These are phyloP conservation scores for Debaryomyces sp. DNA, from an alignment of 1,139 yeast genomes.

Conservation along the genomic window DNA sequence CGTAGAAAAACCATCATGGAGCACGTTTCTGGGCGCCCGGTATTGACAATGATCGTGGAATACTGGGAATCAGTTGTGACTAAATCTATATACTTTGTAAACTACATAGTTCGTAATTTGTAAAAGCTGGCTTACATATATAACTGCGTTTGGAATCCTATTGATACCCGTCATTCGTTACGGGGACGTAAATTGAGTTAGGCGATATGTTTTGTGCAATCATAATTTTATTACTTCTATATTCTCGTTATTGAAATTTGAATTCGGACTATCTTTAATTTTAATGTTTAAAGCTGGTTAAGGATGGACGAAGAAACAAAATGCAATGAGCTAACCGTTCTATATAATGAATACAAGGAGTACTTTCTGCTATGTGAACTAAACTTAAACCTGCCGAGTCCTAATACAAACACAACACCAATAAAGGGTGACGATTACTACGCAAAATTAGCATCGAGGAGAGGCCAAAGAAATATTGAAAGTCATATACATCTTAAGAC, in stretches of 20 bases:
- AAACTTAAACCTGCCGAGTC: background rate
- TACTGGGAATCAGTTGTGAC: conserved; percentile 62
- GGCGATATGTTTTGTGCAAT: background rate
- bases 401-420: background rate
- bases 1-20: conserved; percentile 48
- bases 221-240: background rate
- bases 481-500: conserved; percentile 22
- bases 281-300: background rate
- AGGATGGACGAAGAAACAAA: conserved; percentile 2
- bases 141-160: background rate
- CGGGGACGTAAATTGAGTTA: background rate
- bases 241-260: background rate
- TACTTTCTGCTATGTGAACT: conserved; percentile 30
- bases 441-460: background rate
- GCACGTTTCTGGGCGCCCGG: conserved; percentile 65
- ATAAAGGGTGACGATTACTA: conserved; percentile 6
- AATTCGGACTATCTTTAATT: background rate
- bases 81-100: conserved; percentile 26
- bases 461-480: conserved; percentile 13
- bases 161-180: too few species aligned
- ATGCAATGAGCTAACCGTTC: conserved; percentile 25
- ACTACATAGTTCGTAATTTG: background rate
- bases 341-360: conserved; percentile 29
- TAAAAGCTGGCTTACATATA: background rate
- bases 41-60: conserved; percentile 49